These are phyloP conservation scores for Yarrowia galli DNA, from an alignment of 1,139 yeast species.

Conservation along the genomic window DNA sequence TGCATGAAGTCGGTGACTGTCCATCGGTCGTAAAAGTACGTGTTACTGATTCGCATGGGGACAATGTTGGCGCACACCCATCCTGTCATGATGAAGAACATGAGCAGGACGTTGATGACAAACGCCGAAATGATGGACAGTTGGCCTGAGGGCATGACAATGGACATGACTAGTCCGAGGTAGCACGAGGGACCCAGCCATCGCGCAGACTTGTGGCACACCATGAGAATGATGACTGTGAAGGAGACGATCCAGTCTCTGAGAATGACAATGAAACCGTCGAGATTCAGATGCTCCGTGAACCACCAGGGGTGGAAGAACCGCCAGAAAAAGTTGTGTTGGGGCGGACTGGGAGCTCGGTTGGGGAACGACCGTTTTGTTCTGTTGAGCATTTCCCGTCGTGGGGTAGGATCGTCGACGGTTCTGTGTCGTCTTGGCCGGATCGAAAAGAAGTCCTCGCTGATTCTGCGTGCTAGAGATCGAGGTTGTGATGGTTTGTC, in stretches of 20 bases:
- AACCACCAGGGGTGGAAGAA: conserved; percentile 36
- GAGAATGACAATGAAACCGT: conserved; percentile 16
- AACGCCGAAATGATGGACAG: conserved; percentile 24
- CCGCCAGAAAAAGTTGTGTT: conserved; percentile 7
- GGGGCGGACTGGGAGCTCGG: conserved; percentile 22
- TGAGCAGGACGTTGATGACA: conserved; percentile 25
- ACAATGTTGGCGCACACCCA: conserved; percentile 27
- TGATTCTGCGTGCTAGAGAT: conserved; percentile 29
- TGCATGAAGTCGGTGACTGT: conserved; percentile 11
- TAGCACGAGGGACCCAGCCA: conserved; percentile 35
- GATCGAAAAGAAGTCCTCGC: conserved; percentile 14
- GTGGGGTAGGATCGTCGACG: conserved; percentile 14
- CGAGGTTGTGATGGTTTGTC: neutral
- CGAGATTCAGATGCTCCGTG: conserved; percentile 5
- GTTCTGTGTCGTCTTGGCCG: conserved; percentile 14
- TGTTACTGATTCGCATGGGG: conserved; percentile 31
- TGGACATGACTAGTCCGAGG: conserved; percentile 21
- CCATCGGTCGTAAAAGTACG: conserved; percentile 28
- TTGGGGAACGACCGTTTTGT: conserved; percentile 27
- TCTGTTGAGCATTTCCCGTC: conserved; percentile 21
- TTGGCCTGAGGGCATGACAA: conserved; percentile 29
- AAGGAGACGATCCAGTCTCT: conserved; percentile 14
- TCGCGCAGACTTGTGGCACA: neutral
- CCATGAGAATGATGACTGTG: conserved; percentile 24
- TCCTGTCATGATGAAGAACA: conserved; percentile 25